Evolutionary conservation across 2,329 filamentous ascomycete genomes (phyloP), one percentile per base, ranked within the genome.

Genomic region (Epichloe baconii): DNA sequence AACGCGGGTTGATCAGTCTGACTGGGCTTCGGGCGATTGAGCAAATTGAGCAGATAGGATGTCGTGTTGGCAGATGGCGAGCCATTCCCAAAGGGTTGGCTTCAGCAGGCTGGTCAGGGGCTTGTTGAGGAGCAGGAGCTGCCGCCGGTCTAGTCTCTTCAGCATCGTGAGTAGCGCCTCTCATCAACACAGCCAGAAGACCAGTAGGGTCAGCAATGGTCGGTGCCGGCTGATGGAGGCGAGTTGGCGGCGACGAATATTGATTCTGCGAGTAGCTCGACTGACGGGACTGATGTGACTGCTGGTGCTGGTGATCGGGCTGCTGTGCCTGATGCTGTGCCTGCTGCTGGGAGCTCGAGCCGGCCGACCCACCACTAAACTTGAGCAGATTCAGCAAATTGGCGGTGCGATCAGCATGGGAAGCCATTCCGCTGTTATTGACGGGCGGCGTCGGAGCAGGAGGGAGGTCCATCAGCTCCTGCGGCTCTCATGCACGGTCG

Each of bases 31-130:
- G 86, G 82, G 47, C 85, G 83, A 62, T 89, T 93, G 56, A 98
- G 77, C 53, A 97, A 75, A 59, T 88, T 85, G 55, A 97, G 80
- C 46, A 98, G 75, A 62, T 93, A 86, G 56, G 91, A 83, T 66
- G 94, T 86, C 4, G 89, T 87, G 65, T 88, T 84, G 45, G 80
- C 76, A 21, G 77, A 69, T 49, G 80, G 77, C 43, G 77, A 71
- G 36, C 71, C 71, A 26, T 71, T 67, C 55, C 67, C 71, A 68
- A 78, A 40, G 68, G 59, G 50, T 49, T 53, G 5, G 52, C 14
- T 21, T 61, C 65, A 44, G 59, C 51, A 3, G 62, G 52, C 54
- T 61, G 61, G 11, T 58, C 55, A 19, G 3, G 3, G 19, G 19
- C 19, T 21, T 57, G 57, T 6, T 60, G 54, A n/a, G 58, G 50